phyloP scores from a whole-genome alignment of 768 basidiomycete genomes.

The Russula earlei region DNA sequence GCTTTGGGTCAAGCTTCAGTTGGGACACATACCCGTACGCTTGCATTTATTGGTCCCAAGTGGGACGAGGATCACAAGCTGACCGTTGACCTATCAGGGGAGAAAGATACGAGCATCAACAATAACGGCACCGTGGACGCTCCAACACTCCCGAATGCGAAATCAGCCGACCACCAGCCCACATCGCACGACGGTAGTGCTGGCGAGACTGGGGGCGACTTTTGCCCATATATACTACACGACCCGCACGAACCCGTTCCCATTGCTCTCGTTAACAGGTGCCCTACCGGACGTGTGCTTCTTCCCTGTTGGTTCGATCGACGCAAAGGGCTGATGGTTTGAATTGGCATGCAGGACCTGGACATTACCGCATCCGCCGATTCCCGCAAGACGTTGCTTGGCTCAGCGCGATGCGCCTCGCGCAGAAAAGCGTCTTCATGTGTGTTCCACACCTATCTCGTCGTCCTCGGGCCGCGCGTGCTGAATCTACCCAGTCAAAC shows the following conservation, averaged over 20 bases:
- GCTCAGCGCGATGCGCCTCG: conserved; percentile 54
- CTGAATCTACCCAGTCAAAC: conserved; percentile 40
- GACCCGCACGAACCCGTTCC: conserved; percentile 47
- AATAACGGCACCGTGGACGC: neutral
- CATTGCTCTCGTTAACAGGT: conserved; percentile 56
- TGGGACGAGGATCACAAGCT: too few species aligned
- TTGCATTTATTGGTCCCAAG: too few species aligned
- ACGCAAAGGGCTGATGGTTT: too few species aligned
- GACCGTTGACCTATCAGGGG: too few species aligned
- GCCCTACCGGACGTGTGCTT: conserved; percentile 43
- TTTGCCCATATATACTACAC: too few species aligned
- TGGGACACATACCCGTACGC: too few species aligned
- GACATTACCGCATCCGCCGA: conserved; percentile 36
- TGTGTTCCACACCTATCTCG: conserved; percentile 22
- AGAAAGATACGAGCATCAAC: neutral
- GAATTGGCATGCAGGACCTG: conserved; percentile 28
- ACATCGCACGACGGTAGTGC: conserved; percentile 19
- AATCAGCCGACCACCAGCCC: neutral
- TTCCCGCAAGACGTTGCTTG: conserved; percentile 59
- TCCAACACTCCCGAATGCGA: neutral
- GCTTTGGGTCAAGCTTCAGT: too few species aligned
- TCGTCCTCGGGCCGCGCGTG: neutral
- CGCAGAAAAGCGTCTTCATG: conserved; percentile 57
- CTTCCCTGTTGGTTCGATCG: conserved; percentile 1
- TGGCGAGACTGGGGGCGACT: too few species aligned